Percentiles rank a stretch among this genome's conserved stretches.
Evolutionary conservation across 1,284 basidiomycete genomes (phyloP).

Genomic region (Pseudozyma thailandica): DNA sequence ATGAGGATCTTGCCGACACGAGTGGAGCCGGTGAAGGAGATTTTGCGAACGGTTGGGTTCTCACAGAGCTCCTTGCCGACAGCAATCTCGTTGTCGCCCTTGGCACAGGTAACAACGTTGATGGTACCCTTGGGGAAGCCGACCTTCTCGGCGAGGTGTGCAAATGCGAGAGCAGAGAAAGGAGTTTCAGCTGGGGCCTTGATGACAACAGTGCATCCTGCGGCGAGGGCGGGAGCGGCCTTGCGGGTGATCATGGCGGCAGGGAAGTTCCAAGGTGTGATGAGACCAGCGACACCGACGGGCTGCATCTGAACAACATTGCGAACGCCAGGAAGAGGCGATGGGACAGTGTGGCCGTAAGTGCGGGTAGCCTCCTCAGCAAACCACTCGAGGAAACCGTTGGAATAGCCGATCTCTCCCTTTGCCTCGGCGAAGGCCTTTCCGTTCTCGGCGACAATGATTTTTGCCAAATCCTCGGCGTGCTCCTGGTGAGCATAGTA

Average conservation of each 20-base stretch:
- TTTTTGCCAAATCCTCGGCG: slow-evolving; percentile 63
- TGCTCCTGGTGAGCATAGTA: slow-evolving; percentile 56
- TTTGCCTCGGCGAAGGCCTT: slow-evolving; percentile 64
- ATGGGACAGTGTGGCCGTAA: slow-evolving; percentile 82
- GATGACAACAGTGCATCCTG: slow-evolving; percentile 93
- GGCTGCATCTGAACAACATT: slow-evolving; percentile 91
- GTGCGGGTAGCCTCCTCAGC: slow-evolving; percentile 59
- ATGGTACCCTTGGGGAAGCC: slow-evolving; percentile 94
- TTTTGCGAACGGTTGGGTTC: slow-evolving; percentile 79
- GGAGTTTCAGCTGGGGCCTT: slow-evolving; percentile 97
- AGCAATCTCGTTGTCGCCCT: slow-evolving; percentile 76
- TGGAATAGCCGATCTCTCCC: slow-evolving; percentile 64
- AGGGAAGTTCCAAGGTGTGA: slow-evolving; percentile 68
- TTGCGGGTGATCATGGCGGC: slow-evolving; percentile 79
- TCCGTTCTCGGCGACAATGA: slow-evolving; percentile 67
- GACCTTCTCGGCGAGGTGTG: slow-evolving; percentile 83
- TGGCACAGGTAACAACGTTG: slow-evolving; percentile 88
- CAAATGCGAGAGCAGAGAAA: slow-evolving; percentile 88
- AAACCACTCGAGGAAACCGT: slow-evolving; percentile 67
- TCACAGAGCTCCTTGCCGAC: slow-evolving; percentile 77
- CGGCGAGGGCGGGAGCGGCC: slow-evolving; percentile 84
- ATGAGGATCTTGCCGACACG: slow-evolving; percentile 90
- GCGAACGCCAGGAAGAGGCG: slow-evolving; percentile 77
- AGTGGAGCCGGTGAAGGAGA: slow-evolving; percentile 93
- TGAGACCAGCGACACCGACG: slow-evolving; percentile 74